A percentile compares a stretch with the other conserved stretches of the same genome.
Conservation (phyloP, 2,329 filamentous ascomycete genomes). For the Beauveria asiatica region DNA sequence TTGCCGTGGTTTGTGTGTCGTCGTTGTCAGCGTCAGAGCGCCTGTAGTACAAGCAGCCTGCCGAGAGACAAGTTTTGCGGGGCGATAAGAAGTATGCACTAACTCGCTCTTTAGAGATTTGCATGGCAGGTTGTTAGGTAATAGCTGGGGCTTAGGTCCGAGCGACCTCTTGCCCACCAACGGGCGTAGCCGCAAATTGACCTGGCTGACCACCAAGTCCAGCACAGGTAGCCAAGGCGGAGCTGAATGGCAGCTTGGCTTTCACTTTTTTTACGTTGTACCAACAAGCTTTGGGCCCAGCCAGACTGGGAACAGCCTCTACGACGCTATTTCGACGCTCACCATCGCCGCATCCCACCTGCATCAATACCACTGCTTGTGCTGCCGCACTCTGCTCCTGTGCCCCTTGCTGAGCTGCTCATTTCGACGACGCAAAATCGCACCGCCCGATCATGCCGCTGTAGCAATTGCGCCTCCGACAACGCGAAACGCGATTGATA, state of each 20-base stretch:
- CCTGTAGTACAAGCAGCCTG: not conserved
- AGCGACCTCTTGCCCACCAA: not conserved
- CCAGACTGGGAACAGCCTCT: not conserved
- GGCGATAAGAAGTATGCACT: not conserved
- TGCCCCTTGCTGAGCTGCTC: not conserved
- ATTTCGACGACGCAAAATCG: not conserved
- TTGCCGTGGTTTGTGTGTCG: not conserved
- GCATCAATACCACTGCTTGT: not conserved
- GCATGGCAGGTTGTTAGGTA: not conserved
- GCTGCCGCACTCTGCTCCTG: not conserved
- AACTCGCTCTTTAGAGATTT: not conserved
- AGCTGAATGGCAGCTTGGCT: not conserved
- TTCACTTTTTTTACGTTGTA: conserved; percentile 8
- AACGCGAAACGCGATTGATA: conserved; percentile 5
- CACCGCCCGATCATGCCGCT: conserved; percentile 8
- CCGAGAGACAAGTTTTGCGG: not conserved
- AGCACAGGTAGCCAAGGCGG: too few species aligned
- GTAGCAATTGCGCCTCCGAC: not conserved
- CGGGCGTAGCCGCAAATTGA: conserved; percentile 1
- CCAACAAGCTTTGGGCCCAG: not conserved
- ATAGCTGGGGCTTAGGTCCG: not conserved
- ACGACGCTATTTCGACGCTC: not conserved
- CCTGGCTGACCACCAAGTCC: conserved; percentile 3
- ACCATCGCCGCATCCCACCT: not conserved
- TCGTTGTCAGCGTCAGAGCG: not conserved